A percentile compares a stretch with the other conserved stretches of the same genome.
phyloP scores from a whole-genome alignment of 208 protist species.

The Borovskyia barvae region DNA sequence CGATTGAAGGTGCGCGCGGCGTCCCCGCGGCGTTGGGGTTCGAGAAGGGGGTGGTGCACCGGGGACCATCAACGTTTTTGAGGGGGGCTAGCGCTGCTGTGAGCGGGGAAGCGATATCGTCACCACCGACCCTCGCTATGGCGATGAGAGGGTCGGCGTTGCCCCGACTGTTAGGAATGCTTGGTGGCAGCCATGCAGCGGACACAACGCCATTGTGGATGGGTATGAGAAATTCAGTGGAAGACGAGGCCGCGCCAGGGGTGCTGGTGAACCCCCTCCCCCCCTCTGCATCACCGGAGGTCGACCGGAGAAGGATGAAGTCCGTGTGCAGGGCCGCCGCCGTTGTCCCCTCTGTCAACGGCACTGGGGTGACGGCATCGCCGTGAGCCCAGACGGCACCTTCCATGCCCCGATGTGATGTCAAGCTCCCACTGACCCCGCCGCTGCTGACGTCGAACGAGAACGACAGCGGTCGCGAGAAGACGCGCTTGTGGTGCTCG shows the following conservation, averaged over 20 bases:
- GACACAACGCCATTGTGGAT: too few relatives aligned
- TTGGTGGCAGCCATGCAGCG: too few relatives aligned
- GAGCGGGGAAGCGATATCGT: too few relatives aligned
- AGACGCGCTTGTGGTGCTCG: neutral
- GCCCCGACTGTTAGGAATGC: too few relatives aligned
- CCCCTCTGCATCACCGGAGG: neutral
- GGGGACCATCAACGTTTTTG: too few relatives aligned
- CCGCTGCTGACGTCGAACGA: constrained; percentile 2
- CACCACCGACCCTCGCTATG: too few relatives aligned
- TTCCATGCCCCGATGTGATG: neutral
- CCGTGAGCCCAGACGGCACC: neutral
- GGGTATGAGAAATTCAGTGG: too few relatives aligned
- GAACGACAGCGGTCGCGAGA: constrained; percentile 8
- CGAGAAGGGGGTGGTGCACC: too few relatives aligned
- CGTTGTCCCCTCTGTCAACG: neutral
- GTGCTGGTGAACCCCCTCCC: neutral
- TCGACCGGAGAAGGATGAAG: constrained; percentile 15
- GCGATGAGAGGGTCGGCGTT: neutral
- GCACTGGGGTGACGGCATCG: neutral
- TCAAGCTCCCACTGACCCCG: neutral
- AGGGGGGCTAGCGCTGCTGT: too few relatives aligned
- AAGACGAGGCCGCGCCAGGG: too few relatives aligned
- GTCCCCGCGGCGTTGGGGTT: too few relatives aligned
- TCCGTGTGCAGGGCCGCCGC: constrained; percentile 18
- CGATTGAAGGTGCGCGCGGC: too few relatives aligned